Conservation (phyloP, 2,329 filamentous ascomycete species). For the Apiospora malaysiana region DNA sequence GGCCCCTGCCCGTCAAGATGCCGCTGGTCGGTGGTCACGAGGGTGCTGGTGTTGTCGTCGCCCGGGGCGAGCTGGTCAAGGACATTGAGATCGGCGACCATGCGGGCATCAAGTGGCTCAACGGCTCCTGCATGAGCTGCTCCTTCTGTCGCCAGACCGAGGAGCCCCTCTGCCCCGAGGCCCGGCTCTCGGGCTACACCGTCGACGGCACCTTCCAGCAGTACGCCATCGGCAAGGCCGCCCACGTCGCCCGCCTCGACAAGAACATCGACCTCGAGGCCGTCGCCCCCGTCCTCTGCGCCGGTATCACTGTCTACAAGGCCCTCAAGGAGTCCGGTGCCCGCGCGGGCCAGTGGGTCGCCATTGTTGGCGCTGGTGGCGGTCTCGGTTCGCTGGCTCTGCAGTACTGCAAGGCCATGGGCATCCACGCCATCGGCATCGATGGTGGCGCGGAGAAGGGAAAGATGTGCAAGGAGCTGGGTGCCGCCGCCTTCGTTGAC, state of each 20-base stretch:
- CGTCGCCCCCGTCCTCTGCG: slow-evolving; percentile 81
- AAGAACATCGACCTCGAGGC: slow-evolving; percentile 78
- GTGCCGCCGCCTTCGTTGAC: slow-evolving; percentile 78
- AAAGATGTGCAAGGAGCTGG: slow-evolving; percentile 71
- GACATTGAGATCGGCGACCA: slow-evolving; percentile 84
- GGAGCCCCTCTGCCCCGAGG: slow-evolving; percentile 81
- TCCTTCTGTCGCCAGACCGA: slow-evolving; percentile 81
- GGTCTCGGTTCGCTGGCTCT: slow-evolving; percentile 77
- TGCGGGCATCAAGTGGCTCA: slow-evolving; percentile 92
- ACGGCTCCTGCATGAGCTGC: slow-evolving; percentile 84
- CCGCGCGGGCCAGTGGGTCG: slow-evolving; percentile 76
- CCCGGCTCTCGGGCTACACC: slow-evolving; percentile 85
- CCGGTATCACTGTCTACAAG: slow-evolving; percentile 89
- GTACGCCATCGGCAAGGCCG: slow-evolving; percentile 86
- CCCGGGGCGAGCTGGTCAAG: slow-evolving; percentile 75
- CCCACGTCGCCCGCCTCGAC: slow-evolving; percentile 82
- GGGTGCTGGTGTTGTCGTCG: slow-evolving; percentile 83
- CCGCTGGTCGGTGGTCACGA: slow-evolving; percentile 84
- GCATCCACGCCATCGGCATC: slow-evolving; percentile 79
- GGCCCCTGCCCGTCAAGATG: slow-evolving; percentile 82
- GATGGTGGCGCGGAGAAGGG: slow-evolving; percentile 84
- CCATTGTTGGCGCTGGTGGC: slow-evolving; percentile 86
- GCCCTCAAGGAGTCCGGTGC: slow-evolving; percentile 84
- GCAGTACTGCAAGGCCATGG: slow-evolving; percentile 93
- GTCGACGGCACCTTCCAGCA: slow-evolving; percentile 94